Base-by-base conservation (phyloP, 345 rosid genomes). In the Aethionema arabicum region DNA sequence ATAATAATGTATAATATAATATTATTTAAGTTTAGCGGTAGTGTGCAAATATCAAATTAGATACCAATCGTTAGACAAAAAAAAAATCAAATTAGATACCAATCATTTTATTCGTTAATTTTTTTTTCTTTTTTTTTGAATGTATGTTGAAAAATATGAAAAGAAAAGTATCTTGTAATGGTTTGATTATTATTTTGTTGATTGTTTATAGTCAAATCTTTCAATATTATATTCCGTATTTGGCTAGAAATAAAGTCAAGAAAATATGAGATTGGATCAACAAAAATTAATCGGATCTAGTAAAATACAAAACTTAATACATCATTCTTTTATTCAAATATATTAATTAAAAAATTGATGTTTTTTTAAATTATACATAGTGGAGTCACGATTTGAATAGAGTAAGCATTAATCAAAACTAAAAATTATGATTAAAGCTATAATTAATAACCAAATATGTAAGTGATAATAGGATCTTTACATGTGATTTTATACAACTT, bases 11-110 rank as follows among this genome's bases (percentile, higher is more conserved):
- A 21, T 21, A 21, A 21, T 21, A 21, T 21, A 21, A 21, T 21
- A 21, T 27, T 47, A 32, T 32, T 13, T 16, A 57, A 8, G 0
- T 10, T 32, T 44, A 52, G 59, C 51, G 48, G 62, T 64, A 38
- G 70, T 64, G 70, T 71, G 29, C 75, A 71, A 65, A 38, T 57
- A 65, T 63, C 66, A 51, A 51, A 71, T 58, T 42, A 57, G n/a
- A n/a, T 11, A 55, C 59, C 59, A 63, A 70, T 63, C 59, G 56
- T 54, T 70, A n/a, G n/a, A n/a, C n/a, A n/a, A n/a, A n/a, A n/a
- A n/a, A 71, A 65, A 38, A 50, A 65, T 63, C 66, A 51, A 51
- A 71, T 58, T 42, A 57, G n/a, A n/a, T 11, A 55, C 59, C 59
- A 63, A 70, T 63, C 59, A 63, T 54, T 70, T 70, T 63, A 63